Percentiles rank a stretch among this genome's conserved stretches.
Conservation (phyloP, 2,329 filamentous ascomycete species). For the Fusarium begoniae region DNA sequence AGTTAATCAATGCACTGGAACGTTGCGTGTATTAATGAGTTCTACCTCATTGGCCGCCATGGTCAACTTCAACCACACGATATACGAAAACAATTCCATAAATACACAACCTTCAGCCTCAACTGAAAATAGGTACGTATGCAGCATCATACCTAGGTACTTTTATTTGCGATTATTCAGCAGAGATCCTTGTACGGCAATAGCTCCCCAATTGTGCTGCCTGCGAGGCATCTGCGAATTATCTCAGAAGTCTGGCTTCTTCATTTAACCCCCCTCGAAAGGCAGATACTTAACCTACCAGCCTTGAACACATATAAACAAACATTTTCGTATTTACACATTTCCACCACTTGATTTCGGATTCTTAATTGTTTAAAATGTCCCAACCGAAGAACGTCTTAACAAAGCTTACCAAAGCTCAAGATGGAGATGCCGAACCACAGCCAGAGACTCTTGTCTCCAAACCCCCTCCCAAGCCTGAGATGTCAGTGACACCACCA, state of each 20-base stretch:
- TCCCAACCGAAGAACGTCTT: conserved; percentile 31
- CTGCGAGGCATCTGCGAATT: conserved; percentile 2
- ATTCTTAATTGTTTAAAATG: conserved; percentile 20
- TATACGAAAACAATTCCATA: conserved; percentile 13
- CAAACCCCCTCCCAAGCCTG: conserved; percentile 52
- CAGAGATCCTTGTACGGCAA: not conserved
- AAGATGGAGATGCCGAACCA: conserved; percentile 14
- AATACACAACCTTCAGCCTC: conserved; percentile 1
- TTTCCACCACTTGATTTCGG: not conserved
- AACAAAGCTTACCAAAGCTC: conserved; percentile 26
- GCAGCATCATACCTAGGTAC: not conserved
- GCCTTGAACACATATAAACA: not conserved
- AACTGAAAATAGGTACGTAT: not conserved
- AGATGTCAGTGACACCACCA: conserved; percentile 61
- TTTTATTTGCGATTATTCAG: not conserved
- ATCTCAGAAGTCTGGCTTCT: not conserved
- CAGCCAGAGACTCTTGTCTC: conserved; percentile 36
- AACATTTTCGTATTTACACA: not conserved
- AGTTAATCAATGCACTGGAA: conserved; percentile 39
- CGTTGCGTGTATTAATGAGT: conserved; percentile 43
- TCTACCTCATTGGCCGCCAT: conserved; percentile 29
- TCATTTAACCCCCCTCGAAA: not conserved
- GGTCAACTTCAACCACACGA: conserved; percentile 11
- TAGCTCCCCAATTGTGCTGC: not conserved
- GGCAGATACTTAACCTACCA: conserved; percentile 5